phyloP scores from a whole-genome alignment of 2,329 filamentous ascomycete species.

The Epichloe uncinata region DNA sequence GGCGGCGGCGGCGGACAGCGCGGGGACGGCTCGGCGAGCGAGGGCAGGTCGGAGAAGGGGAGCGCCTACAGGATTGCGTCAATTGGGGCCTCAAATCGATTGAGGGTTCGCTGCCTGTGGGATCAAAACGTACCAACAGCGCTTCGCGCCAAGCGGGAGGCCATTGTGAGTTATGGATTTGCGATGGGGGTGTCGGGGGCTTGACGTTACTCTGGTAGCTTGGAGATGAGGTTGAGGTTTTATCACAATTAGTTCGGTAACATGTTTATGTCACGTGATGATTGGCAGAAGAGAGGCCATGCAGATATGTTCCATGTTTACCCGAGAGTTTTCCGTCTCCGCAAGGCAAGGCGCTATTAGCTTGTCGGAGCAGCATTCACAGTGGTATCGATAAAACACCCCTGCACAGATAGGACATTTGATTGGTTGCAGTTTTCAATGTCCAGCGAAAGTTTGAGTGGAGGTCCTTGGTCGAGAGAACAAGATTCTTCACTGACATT shows the following conservation, averaged over 20 bases:
- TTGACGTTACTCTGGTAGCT: slow-evolving; percentile 32
- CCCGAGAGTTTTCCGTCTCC: slow-evolving; percentile 12
- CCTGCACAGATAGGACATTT: not conserved
- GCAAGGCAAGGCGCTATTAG: not conserved
- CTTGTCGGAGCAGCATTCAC: too few relatives aligned
- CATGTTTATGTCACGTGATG: slow-evolving; percentile 24
- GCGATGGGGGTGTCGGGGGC: slow-evolving; percentile 36
- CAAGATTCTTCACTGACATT: not conserved
- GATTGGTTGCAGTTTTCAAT: slow-evolving; percentile 5
- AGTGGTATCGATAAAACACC: not conserved
- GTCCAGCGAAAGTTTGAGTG: not conserved
- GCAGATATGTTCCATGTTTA: slow-evolving; percentile 1
- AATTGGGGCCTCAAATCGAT: slow-evolving; percentile 18
- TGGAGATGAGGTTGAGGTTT: slow-evolving; percentile 37
- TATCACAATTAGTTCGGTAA: slow-evolving; percentile 31
- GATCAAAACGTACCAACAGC: slow-evolving; percentile 63
- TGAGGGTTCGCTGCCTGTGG: slow-evolving; percentile 6
- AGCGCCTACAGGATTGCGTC: slow-evolving; percentile 48
- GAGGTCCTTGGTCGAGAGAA: not conserved
- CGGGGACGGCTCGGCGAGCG: slow-evolving; percentile 60
- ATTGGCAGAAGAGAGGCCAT: not conserved
- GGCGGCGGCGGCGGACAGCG: slow-evolving; percentile 53
- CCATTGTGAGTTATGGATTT: slow-evolving; percentile 66
- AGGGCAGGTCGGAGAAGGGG: slow-evolving; percentile 77
- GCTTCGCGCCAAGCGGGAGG: slow-evolving; percentile 92